phyloP scores from a whole-genome alignment of 2,329 filamentous ascomycete genomes.

The Cytospora chrysosperma region DNA sequence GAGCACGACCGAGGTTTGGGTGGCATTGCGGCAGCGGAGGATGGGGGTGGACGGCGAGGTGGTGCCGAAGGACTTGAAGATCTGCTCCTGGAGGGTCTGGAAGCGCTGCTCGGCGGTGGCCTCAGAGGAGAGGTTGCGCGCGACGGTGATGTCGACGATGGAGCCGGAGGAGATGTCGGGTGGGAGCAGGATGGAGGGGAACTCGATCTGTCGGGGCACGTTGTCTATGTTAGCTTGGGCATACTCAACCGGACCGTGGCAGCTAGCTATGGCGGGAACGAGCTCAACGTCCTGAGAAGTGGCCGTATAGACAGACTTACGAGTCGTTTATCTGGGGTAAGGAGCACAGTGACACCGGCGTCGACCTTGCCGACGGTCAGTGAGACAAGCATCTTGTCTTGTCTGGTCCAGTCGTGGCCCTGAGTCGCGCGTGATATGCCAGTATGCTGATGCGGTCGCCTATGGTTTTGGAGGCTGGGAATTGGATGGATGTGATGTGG shows the following conservation, averaged over 20 bases:
- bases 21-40: slow-evolving; percentile 92
- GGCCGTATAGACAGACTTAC: slow-evolving; percentile 52
- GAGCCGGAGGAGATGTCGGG: slow-evolving; percentile 93
- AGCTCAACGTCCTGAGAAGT: not conserved
- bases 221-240: slow-evolving; percentile 24
- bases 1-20: slow-evolving; percentile 95
- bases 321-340: slow-evolving; percentile 95
- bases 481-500: not conserved
- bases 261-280: not conserved
- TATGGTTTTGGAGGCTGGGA: not conserved
- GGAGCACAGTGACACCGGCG: slow-evolving; percentile 92
- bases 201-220: slow-evolving; percentile 77
- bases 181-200: slow-evolving; percentile 94
- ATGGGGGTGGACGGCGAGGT: slow-evolving; percentile 72
- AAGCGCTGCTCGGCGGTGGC: slow-evolving; percentile 72
- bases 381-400: slow-evolving; percentile 87
- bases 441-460: not conserved
- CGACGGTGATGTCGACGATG: slow-evolving; percentile 96
- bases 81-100: slow-evolving; percentile 80
- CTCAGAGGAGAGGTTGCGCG: slow-evolving; percentile 82
- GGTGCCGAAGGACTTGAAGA: slow-evolving; percentile 83
- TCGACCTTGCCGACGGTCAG: slow-evolving; percentile 99
- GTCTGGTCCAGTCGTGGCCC: slow-evolving; percentile 17
- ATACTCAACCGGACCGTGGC: not conserved
- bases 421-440: slow-evolving; percentile 7